Evolutionary conservation across 2,329 filamentous ascomycete species (phyloP), one percentile per base, ranked within the genome.

Genomic region (Fusarium musae): DNA sequence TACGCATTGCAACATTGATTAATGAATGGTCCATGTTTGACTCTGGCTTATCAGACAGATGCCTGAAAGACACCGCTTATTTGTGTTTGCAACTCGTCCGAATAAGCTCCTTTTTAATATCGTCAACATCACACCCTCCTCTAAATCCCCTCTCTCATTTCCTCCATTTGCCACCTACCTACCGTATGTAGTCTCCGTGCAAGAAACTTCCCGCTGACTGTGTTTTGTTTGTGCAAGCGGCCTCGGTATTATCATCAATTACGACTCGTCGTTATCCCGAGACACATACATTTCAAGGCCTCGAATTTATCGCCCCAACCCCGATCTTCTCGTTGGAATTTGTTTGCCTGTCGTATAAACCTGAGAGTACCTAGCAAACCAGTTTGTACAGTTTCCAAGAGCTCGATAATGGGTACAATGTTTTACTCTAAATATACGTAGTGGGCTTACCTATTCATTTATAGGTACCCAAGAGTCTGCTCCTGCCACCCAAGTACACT

Each of bases 241-340:
- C 46, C 50, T 54, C 26, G 34, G n/a, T n/a, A 21, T 40, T 39
- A n/a, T 53, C 10, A 39, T 32, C 6, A 17, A 54, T 23, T 13
- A 23, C 36, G 28, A 12, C 47, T 43, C 26, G 49, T 47, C 46
- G 13, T 40, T 53, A 19, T 40, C 30, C 32, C 11, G 44, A 28
- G n/a, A 23, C 43, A 42, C 50, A 63, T 44, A 42, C 50, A 63
- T 44, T 49, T 17, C 50, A 30, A 21, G 30, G 15, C 52, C 53
- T 71, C 69, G 53, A 59, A 58, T 32, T 65, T 54, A 23, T 19
- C 26, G 19, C 39, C 70, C 72, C 59, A 67, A 61, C 34, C 54
- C 63, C 66, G 61, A 46, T 36, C 28, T 32, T 30, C n/a, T 49
- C 19, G 19, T 28, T 56, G 42, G 21, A 50, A 23, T 54, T 39